phyloP scores from a whole-genome alignment of 345 rosid genomes.

The Bruguiera gymnorhiza region DNA sequence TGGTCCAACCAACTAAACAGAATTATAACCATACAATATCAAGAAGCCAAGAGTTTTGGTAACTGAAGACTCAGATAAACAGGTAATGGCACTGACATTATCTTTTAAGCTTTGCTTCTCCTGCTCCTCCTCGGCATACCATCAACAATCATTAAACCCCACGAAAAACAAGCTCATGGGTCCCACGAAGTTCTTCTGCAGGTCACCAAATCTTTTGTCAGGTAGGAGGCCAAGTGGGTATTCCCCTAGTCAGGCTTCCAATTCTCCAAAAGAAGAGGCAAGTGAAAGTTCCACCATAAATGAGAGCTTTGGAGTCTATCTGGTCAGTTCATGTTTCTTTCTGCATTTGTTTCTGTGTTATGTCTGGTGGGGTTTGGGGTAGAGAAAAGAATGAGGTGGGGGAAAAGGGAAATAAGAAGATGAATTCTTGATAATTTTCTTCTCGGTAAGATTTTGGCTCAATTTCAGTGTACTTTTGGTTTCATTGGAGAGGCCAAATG shows the following conservation, averaged over 20 bases:
- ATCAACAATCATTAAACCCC: conserved; percentile 1
- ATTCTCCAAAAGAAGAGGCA: conserved; percentile 7
- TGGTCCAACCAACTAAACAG: no score
- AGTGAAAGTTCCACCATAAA: neutral
- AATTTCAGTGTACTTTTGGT: no score
- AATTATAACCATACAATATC: no score
- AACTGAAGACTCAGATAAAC: neutral
- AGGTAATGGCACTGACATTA: conserved; percentile 4
- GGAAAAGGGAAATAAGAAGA: no score
- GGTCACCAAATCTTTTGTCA: neutral
- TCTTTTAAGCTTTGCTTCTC: conserved; percentile 6
- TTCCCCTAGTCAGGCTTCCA: neutral
- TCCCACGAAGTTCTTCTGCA: neutral
- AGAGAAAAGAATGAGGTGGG: no score
- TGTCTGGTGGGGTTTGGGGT: no score
- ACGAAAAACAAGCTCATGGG: neutral
- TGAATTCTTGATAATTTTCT: no score
- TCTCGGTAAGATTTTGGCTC: no score
- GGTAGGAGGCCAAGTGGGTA: neutral
- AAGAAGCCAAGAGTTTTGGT: neutral
- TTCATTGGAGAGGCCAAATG: no score
- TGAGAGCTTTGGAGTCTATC: neutral
- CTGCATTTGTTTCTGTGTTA: neutral
- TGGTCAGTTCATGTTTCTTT: neutral
- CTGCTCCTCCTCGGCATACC: neutral